Percentiles rank a stretch among this genome's conserved stretches.
phyloP scores from a whole-genome alignment of 148 eudicot genomes.

The Camellia sinensis region DNA sequence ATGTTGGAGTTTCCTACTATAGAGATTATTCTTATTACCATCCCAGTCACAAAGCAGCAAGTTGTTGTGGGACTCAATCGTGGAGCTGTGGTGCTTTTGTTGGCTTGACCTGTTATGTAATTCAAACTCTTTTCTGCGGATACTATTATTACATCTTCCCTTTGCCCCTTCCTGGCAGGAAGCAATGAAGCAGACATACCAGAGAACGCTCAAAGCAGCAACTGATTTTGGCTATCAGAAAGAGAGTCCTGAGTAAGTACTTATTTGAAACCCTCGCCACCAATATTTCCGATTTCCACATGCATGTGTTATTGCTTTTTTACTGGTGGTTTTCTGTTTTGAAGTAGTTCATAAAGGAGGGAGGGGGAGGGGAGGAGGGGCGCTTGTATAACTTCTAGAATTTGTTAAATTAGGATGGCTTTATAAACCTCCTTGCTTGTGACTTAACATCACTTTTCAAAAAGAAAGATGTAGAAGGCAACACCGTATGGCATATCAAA shows the following conservation, averaged over 20 bases:
- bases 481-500: background rate
- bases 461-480: background rate
- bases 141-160: background rate
- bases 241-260: slow-evolving; percentile 94
- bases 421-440: background rate
- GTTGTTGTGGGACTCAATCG: background rate
- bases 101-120: background rate
- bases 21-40: background rate
- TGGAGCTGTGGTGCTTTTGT: slow-evolving; percentile 6
- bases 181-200: slow-evolving; percentile 93
- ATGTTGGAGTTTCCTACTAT: background rate
- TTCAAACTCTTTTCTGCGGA: background rate
- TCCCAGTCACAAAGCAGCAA: background rate
- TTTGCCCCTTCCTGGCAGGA: slow-evolving; percentile 48
- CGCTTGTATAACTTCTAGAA: background rate
- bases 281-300: background rate
- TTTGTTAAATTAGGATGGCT: background rate
- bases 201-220: slow-evolving; percentile 82
- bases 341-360: background rate
- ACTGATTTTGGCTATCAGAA: slow-evolving; percentile 87
- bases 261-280: slow-evolving; percentile 6
- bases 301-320: background rate
- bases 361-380: background rate
- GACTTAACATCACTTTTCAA: background rate
- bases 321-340: background rate